phyloP scores from a whole-genome alignment of 495 filamentous ascomycete genomes.

The Aspergillus panamensis region DNA sequence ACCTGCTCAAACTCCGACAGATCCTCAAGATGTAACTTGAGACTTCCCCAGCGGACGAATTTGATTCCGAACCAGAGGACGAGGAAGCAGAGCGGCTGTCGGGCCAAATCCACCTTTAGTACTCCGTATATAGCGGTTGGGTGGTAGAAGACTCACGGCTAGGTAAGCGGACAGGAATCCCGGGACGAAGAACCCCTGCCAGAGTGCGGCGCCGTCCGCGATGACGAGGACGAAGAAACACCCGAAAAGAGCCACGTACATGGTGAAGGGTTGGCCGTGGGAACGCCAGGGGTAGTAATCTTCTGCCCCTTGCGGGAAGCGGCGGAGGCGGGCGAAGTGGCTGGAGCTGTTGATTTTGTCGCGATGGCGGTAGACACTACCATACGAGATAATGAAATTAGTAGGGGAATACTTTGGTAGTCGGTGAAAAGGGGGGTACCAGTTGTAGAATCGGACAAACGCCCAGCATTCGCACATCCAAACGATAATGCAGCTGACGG shows the following conservation, averaged over 20 bases:
- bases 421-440: conserved; percentile 16
- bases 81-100: conserved; percentile 29
- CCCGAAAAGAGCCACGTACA: conserved; percentile 34
- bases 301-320: conserved; percentile 25
- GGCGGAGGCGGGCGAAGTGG: conserved; percentile 29
- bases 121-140: background rate
- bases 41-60: conserved; percentile 18
- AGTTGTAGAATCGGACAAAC: conserved; percentile 42
- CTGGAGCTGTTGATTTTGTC: conserved; percentile 21
- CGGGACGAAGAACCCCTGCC: conserved; percentile 29
- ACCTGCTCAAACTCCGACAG: conserved; percentile 23
- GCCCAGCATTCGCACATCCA: conserved; percentile 45
- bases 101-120: background rate
- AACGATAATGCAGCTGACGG: conserved; percentile 39
- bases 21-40: conserved; percentile 30
- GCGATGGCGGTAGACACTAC: conserved; percentile 19
- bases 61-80: conserved; percentile 32
- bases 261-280: conserved; percentile 39
- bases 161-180: conserved; percentile 40
- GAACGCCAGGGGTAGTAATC: conserved; percentile 42
- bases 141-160: conserved; percentile 24
- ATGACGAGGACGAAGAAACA: conserved; percentile 39
- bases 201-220: conserved; percentile 38
- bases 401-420: background rate
- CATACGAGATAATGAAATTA: conserved; percentile 12